Percentiles rank a stretch among this genome's conserved stretches.
Evolutionary conservation across 2,329 filamentous ascomycete species (phyloP).

Genomic region (Fusarium sp.): DNA sequence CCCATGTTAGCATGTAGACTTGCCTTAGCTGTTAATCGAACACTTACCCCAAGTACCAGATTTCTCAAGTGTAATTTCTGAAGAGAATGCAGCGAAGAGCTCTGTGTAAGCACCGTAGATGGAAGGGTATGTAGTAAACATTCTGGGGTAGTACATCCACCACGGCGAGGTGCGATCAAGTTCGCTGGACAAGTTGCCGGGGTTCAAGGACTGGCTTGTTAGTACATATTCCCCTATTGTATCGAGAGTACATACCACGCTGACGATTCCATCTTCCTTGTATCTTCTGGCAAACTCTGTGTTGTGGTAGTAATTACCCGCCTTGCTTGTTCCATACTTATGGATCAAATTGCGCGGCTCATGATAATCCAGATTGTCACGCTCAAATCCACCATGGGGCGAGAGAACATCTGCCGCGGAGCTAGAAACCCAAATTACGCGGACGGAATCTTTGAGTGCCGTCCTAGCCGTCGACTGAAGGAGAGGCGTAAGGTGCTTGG

Average conservation of each 20-base stretch:
- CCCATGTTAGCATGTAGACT: slow-evolving; percentile 10
- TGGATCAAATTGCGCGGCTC: slow-evolving; percentile 35
- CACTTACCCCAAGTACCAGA: slow-evolving; percentile 50
- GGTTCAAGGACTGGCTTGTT: slow-evolving; percentile 39
- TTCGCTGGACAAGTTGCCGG: slow-evolving; percentile 42
- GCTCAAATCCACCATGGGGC: slow-evolving; percentile 44
- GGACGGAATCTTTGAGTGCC: slow-evolving; percentile 49
- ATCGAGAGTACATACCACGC: slow-evolving; percentile 27
- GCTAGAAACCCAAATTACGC: slow-evolving; percentile 52
- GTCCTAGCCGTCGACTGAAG: slow-evolving; percentile 52
- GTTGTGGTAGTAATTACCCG: slow-evolving; percentile 50
- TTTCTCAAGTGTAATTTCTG: slow-evolving; percentile 57
- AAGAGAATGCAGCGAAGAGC: slow-evolving; percentile 60
- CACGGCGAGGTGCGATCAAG: slow-evolving; percentile 44
- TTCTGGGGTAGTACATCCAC: slow-evolving; percentile 40
- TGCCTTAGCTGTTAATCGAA: not conserved
- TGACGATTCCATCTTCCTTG: slow-evolving; percentile 48
- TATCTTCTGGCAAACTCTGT: slow-evolving; percentile 49
- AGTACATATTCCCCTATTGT: not conserved
- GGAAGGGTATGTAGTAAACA: slow-evolving; percentile 38
- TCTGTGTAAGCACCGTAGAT: slow-evolving; percentile 63
- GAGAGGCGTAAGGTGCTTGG: slow-evolving; percentile 54
- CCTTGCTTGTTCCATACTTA: slow-evolving; percentile 51
- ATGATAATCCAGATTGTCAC: slow-evolving; percentile 48
- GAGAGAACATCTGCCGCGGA: slow-evolving; percentile 47